Evolutionary conservation across 2,329 filamentous ascomycete species (phyloP), one percentile per base, ranked within the genome.

Genomic region (Pseudogymnoascus sp.): DNA sequence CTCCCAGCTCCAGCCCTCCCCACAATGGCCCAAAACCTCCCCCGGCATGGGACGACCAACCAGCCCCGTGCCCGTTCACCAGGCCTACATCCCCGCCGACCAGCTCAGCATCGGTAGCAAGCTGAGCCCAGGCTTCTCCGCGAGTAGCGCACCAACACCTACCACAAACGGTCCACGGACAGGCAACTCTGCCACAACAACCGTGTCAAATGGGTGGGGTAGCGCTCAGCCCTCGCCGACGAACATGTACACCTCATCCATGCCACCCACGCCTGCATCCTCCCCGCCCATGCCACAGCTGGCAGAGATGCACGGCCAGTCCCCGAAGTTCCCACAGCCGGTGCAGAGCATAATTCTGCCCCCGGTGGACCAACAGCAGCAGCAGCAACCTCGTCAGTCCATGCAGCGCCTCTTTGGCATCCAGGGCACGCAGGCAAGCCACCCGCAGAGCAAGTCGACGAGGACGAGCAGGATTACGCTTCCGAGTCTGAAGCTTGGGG

Each of bases 31-130:
- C 6, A 60, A 41, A 28, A 60, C 58, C 6, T 38, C 35, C 12
- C 33, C 58, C 1, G 8, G 22, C 14, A 16, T 35, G 1, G 58
- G 58, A 7, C 58, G 22, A 25, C 33, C 35, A 33, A 35, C 58
- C 7, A 60, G 35, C 3, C 58, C 58, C 14, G 35, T 60, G 4
- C 58, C 58, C 4, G 58, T 60, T 8, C 58, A 60, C 58, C 58
- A 60, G 7, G 58, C 58, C 14, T 60, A 60, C 12, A 60, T 60
- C 2, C 58, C 58, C 16, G 38, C 33, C 35, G 58, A 60, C 12
- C 58, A 60, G 33, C 58, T 60, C 22, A 60, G 35, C 33, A 60
- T 60, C 5, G 58, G 58, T 11, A 55, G 49, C n/a, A 55, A 55
- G 28, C n/a, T 55, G 49, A 35, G 49, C 28, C 49, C 49, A 35